A percentile compares a stretch with the other conserved stretches of the same genome.
phyloP scores from a whole-genome alignment of 2,329 filamentous ascomycete genomes.

The Neofusicoccum kwambonambiense region DNA sequence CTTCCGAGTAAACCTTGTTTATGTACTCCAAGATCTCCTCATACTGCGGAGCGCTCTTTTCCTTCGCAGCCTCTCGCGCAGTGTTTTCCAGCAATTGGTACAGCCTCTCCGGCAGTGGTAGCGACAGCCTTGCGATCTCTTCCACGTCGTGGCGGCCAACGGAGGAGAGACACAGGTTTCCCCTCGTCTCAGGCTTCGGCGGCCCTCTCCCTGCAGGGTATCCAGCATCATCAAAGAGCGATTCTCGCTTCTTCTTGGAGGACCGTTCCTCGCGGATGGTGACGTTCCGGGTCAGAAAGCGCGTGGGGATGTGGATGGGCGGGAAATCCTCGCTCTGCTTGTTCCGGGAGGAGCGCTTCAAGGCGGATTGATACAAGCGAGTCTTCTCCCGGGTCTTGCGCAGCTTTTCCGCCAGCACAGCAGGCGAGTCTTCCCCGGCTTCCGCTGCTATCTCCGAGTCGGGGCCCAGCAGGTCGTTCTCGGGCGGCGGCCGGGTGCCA shows the following conservation, averaged over 20 bases:
- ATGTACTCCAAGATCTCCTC: not conserved
- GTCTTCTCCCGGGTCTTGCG: slow-evolving; percentile 35
- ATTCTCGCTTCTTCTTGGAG: not conserved
- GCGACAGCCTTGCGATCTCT: not conserved
- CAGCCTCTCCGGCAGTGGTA: not conserved
- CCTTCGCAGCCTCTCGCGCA: not conserved
- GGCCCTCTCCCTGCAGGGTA: slow-evolving; percentile 1
- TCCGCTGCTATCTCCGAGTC: slow-evolving; percentile 20
- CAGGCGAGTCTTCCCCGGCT: slow-evolving; percentile 29
- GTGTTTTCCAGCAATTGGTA: slow-evolving; percentile 8
- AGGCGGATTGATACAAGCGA: slow-evolving; percentile 34
- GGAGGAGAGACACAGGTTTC: not conserved
- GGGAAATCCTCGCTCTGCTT: slow-evolving; percentile 35
- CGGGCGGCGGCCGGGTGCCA: not conserved
- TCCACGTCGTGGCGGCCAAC: not conserved
- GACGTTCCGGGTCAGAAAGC: slow-evolving; percentile 57
- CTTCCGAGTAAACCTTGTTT: slow-evolving; percentile 9
- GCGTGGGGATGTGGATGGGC: slow-evolving; percentile 53
- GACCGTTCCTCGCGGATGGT: slow-evolving; percentile 36
- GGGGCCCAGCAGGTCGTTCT: slow-evolving; percentile 24
- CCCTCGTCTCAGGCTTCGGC: slow-evolving; percentile 11
- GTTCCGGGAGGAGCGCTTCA: slow-evolving; percentile 33
- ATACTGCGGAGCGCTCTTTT: not conserved
- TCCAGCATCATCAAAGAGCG: not conserved
- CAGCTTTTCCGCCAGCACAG: slow-evolving; percentile 36